These are phyloP conservation scores for Blastobotrys arbuscula DNA, from an alignment of 1,139 yeast genomes.

Conservation along the genomic window DNA sequence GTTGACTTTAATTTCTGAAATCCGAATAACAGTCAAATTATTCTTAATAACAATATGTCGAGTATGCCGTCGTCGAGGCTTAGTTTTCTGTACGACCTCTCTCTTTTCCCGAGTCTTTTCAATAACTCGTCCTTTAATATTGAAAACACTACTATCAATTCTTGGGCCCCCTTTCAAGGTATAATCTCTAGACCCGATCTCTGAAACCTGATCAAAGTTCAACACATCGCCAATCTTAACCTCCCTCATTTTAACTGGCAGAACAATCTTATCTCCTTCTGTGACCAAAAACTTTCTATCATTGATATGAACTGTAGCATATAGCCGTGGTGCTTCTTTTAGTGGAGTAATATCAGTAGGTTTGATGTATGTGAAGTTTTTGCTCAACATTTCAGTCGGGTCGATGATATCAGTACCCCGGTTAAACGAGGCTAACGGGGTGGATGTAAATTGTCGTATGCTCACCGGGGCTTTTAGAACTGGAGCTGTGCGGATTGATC, in stretches of 20 bases:
- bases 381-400: slow-evolving; percentile 17
- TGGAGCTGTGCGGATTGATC: not conserved
- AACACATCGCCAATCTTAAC: slow-evolving; percentile 79
- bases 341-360: slow-evolving; percentile 47
- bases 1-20: slow-evolving; percentile 47
- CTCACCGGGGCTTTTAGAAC: not conserved
- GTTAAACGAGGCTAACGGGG: not conserved
- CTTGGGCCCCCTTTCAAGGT: slow-evolving; percentile 53
- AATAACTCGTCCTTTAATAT: slow-evolving; percentile 69
- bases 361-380: slow-evolving; percentile 22
- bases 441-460: not conserved
- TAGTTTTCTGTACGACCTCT: slow-evolving; percentile 58
- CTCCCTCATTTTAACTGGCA: slow-evolving; percentile 71
- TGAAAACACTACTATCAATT: slow-evolving; percentile 49
- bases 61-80: slow-evolving; percentile 77
- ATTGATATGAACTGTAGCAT: slow-evolving; percentile 79
- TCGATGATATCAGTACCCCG: slow-evolving; percentile 8
- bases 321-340: slow-evolving; percentile 57
- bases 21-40: slow-evolving; percentile 72
- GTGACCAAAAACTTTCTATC: slow-evolving; percentile 86
- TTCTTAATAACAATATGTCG: slow-evolving; percentile 77
- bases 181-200: slow-evolving; percentile 80
- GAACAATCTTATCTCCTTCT: slow-evolving; percentile 74
- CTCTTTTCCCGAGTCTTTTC: slow-evolving; percentile 86
- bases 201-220: slow-evolving; percentile 64